A percentile compares a stretch with the other conserved stretches of the same genome.
Evolutionary conservation across 805 yeast genomes (phyloP).

Genomic region (Wickerhamiella kurtzmanii): DNA sequence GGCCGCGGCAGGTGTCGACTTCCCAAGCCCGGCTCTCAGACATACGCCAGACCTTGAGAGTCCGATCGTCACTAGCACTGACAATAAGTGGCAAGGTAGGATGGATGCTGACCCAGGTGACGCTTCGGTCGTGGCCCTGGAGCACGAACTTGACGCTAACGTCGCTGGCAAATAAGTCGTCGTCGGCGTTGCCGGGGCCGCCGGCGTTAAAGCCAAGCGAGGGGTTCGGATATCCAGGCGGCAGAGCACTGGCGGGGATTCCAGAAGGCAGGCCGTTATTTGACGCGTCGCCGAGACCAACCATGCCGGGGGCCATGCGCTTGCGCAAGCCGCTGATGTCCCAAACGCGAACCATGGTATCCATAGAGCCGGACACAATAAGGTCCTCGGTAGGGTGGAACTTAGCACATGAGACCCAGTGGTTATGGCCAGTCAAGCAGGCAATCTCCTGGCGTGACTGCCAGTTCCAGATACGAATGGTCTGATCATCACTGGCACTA

Average conservation of each 20-base stretch:
- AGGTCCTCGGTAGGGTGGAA: conserved; percentile 94
- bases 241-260: conserved; percentile 2
- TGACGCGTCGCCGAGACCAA: background rate
- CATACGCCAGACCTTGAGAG: conserved; percentile 95
- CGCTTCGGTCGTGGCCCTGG: conserved; percentile 98
- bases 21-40: conserved; percentile 98
- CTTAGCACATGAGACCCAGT: conserved; percentile 95
- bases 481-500: conserved; percentile 93
- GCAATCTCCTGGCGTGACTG: conserved; percentile 96
- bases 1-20: conserved; percentile 96
- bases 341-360: conserved; percentile 98
- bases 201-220: conserved; percentile 3
- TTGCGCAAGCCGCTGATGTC: conserved; percentile 81
- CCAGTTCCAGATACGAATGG: conserved; percentile 99
- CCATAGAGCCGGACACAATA: conserved; percentile 89
- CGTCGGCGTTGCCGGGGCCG: conserved; percentile 2
- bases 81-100: conserved; percentile 91
- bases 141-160: conserved; percentile 89
- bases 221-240: background rate
- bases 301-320: conserved; percentile 27
- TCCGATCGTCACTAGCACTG: conserved; percentile 91
- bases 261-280: conserved; percentile 7
- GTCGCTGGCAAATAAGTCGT: conserved; percentile 84
- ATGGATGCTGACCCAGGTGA: conserved; percentile 96
- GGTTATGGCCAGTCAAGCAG: conserved; percentile 94